Evolutionary conservation across 1,284 basidiomycete genomes (phyloP).

Genomic region (Trichosporon coremiiforme): DNA sequence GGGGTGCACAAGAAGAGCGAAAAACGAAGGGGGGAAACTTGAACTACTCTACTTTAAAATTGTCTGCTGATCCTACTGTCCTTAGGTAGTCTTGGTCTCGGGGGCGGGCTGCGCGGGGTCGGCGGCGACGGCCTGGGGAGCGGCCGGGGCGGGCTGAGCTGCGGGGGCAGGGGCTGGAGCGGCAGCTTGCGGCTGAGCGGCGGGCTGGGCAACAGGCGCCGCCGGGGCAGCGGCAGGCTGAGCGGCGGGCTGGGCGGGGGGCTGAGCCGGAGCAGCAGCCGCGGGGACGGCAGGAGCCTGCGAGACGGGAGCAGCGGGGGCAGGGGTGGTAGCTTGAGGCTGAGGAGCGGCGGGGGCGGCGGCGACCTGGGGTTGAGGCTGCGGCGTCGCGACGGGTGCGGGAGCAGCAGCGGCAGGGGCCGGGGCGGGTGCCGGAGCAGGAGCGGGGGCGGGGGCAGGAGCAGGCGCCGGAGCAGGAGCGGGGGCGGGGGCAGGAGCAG

Average conservation of each 20-base stretch:
- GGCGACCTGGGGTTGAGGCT: slow-evolving; percentile 18
- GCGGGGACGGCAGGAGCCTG: not conserved
- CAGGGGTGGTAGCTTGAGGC: slow-evolving; percentile 11
- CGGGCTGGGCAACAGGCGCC: not conserved
- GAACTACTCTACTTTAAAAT: slow-evolving; percentile 8
- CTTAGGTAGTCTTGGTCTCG: slow-evolving; percentile 13
- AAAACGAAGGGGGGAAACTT: not conserved
- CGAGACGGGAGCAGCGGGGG: slow-evolving; percentile 4
- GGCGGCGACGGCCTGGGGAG: too few species aligned
- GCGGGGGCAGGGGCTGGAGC: not conserved
- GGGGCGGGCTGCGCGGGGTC: not conserved
- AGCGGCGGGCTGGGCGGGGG: slow-evolving; percentile 33
- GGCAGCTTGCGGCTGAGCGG: not conserved
- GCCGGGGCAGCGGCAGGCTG: slow-evolving; percentile 15
- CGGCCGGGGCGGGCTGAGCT: not conserved
- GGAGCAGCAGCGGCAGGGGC: slow-evolving; percentile 18
- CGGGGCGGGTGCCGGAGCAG: slow-evolving; percentile 5
- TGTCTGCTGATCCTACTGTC: slow-evolving; percentile 9
- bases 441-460: slow-evolving; percentile 19
- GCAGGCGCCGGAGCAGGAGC: slow-evolving; percentile 8
- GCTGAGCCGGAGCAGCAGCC: slow-evolving; percentile 16
- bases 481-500: slow-evolving; percentile 21
- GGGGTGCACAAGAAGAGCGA: slow-evolving; percentile 1
- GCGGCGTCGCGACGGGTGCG: not conserved
- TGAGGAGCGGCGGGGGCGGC: not conserved